A percentile compares a stretch with the other conserved stretches of the same genome.
These are phyloP conservation scores for Glebionis coronaria DNA, from an alignment of 129 eudicot species.

Conservation along the genomic window DNA sequence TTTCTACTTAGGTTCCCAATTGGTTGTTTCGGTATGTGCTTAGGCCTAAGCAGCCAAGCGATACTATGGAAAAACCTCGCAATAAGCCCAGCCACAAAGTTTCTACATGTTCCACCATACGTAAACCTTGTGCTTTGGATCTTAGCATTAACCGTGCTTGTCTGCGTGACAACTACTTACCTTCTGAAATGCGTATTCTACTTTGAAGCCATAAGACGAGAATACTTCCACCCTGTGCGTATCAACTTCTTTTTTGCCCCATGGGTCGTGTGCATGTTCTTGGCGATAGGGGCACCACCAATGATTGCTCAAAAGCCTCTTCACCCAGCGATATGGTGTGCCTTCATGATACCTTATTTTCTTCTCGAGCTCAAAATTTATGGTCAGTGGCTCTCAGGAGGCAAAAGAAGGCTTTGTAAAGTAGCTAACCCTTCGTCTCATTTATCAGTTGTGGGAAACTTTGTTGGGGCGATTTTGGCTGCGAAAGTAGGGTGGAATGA, in stretches of 20 bases:
- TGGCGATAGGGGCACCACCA: constrained; percentile 79
- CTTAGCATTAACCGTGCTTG: constrained; percentile 51
- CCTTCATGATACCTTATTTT: constrained; percentile 65
- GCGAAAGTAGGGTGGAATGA: constrained; percentile 80
- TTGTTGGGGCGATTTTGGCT: constrained; percentile 90
- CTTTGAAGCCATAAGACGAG: constrained; percentile 83
- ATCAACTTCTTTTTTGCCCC: constrained; percentile 98
- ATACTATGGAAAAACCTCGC: constrained; percentile 72
- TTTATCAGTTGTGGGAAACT: constrained; percentile 84
- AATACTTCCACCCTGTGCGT: constrained; percentile 87
- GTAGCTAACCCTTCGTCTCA: constrained; percentile 97
- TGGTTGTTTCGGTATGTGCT: constrained; percentile 85
- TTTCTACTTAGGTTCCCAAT: constrained; percentile 91
- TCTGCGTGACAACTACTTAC: constrained; percentile 59
- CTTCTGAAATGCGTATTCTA: constrained; percentile 69
- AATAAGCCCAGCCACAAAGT: constrained; percentile 64
- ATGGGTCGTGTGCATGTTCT: constrained; percentile 88
- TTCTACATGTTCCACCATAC: constrained; percentile 60
- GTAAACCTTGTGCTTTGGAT: constrained; percentile 87
- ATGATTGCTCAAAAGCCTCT: constrained; percentile 37
- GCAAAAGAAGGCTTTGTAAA: constrained; percentile 70
- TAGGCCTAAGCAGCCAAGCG: constrained; percentile 95
- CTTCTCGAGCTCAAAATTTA: constrained; percentile 85
- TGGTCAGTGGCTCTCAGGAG: constrained; percentile 99
- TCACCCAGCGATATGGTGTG: constrained; percentile 70